Percentiles rank a stretch among this genome's conserved stretches.
Conservation (phyloP, 257 asterid genomes). For the Hygrophila difformis region DNA sequence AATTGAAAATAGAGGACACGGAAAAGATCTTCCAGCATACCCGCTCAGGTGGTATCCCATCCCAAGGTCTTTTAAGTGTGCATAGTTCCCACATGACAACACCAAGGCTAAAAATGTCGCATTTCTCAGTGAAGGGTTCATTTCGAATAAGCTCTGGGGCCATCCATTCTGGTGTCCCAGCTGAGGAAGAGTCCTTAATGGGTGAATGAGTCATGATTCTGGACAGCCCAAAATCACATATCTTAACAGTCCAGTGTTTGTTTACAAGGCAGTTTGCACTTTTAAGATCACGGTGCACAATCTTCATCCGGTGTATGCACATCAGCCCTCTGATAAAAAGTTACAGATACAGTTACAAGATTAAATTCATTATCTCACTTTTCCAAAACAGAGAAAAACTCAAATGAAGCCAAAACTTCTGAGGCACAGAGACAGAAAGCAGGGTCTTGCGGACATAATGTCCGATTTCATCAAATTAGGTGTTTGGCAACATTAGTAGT, state of each 20-base stretch:
- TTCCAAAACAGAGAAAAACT: constrained; percentile 18
- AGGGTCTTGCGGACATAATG: neutral
- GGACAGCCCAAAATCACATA: constrained; percentile 97
- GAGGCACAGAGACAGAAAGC: neutral
- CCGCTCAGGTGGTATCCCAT: constrained; percentile 77
- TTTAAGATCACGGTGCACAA: constrained; percentile 82
- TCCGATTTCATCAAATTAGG: neutral
- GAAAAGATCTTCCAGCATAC: constrained; percentile 28
- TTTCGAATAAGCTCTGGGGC: constrained; percentile 96
- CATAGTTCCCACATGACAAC: constrained; percentile 96
- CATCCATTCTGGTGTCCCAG: constrained; percentile 99
- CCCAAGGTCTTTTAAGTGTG: constrained; percentile 90
- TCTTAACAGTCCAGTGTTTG: constrained; percentile 90
- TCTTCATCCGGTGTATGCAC: constrained; percentile 98
- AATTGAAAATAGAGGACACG: neutral
- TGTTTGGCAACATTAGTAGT: too few species aligned
- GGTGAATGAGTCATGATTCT: constrained; percentile 55
- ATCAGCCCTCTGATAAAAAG: constrained; percentile 91
- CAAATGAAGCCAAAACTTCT: constrained; percentile 10
- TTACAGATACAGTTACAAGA: constrained; percentile 8
- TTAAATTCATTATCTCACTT: neutral
- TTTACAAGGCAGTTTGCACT: constrained; percentile 92
- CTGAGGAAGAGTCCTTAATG: constrained; percentile 65
- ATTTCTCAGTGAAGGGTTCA: constrained; percentile 84
- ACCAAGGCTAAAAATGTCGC: constrained; percentile 95